Evolutionary conservation across 257 asterid species (phyloP).

Genomic region (Anisodus acutangulus): DNA sequence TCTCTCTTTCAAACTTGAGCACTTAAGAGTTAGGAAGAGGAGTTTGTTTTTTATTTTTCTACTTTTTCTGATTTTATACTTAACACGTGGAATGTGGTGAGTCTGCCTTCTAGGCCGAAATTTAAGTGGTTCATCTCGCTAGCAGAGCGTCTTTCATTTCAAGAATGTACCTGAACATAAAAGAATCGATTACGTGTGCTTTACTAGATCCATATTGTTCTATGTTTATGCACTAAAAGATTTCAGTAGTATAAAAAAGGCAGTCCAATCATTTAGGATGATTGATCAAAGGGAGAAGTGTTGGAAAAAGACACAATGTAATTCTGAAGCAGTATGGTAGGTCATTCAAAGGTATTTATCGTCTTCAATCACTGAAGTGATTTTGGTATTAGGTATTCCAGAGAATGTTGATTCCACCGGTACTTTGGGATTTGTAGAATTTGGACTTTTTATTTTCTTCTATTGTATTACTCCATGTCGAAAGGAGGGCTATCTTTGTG

Average conservation of each 20-base stretch:
- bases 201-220: background rate
- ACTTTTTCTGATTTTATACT: background rate
- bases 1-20: background rate
- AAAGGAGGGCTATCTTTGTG: background rate
- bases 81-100: background rate
- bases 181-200: background rate
- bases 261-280: background rate
- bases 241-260: background rate
- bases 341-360: background rate
- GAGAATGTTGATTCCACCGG: background rate
- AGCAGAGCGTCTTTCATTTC: background rate
- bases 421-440: background rate
- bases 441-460: background rate
- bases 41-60: background rate
- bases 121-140: background rate
- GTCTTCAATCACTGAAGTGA: background rate
- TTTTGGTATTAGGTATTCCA: background rate
- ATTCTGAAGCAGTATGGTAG: background rate
- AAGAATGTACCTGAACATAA: background rate
- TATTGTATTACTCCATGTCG: background rate
- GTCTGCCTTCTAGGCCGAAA: background rate
- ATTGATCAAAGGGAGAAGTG: background rate
- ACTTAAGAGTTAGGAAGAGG: background rate
- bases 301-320: background rate
- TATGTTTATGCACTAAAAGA: slow-evolving; percentile 7